These are phyloP conservation scores for Phalaenopsis equestris DNA, from an alignment of 106 monocot genomes.

Conservation along the genomic window DNA sequence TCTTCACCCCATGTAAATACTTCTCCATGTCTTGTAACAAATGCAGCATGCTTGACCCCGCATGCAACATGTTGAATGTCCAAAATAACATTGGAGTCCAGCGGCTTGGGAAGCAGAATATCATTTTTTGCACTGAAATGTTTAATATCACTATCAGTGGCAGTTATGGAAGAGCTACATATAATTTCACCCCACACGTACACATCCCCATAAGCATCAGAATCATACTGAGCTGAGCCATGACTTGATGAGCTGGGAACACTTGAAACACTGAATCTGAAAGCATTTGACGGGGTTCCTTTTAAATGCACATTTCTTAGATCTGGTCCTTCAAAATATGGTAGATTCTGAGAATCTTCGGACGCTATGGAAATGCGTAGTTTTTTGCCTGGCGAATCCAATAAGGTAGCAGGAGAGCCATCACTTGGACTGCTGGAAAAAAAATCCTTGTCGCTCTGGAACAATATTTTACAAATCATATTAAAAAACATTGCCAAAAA, in stretches of 20 bases:
- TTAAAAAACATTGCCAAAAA: background rate
- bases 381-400: slow-evolving; percentile 45
- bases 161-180: slow-evolving; percentile 29
- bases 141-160: slow-evolving; percentile 25
- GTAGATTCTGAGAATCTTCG: slow-evolving; percentile 20
- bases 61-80: slow-evolving; percentile 76
- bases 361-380: slow-evolving; percentile 17
- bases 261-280: slow-evolving; percentile 73
- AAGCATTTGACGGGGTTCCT: slow-evolving; percentile 51
- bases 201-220: slow-evolving; percentile 58
- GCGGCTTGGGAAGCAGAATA: slow-evolving; percentile 64
- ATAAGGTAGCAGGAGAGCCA: slow-evolving; percentile 29
- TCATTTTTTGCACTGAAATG: slow-evolving; percentile 39
- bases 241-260: slow-evolving; percentile 72
- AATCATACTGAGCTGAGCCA: slow-evolving; percentile 67
- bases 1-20: slow-evolving; percentile 97
- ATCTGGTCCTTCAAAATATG: slow-evolving; percentile 43
- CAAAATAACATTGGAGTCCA: slow-evolving; percentile 84
- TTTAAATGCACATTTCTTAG: slow-evolving; percentile 65
- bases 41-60: slow-evolving; percentile 81
- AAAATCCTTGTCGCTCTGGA: slow-evolving; percentile 57
- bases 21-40: slow-evolving; percentile 79
- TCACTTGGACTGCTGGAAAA: slow-evolving; percentile 49
- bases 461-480: slow-evolving; percentile 11
- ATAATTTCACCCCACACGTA: slow-evolving; percentile 77